Evolutionary conservation across 1,284 basidiomycete genomes (phyloP), one percentile per base, ranked within the genome.

Genomic region (Trametes versicolor): DNA sequence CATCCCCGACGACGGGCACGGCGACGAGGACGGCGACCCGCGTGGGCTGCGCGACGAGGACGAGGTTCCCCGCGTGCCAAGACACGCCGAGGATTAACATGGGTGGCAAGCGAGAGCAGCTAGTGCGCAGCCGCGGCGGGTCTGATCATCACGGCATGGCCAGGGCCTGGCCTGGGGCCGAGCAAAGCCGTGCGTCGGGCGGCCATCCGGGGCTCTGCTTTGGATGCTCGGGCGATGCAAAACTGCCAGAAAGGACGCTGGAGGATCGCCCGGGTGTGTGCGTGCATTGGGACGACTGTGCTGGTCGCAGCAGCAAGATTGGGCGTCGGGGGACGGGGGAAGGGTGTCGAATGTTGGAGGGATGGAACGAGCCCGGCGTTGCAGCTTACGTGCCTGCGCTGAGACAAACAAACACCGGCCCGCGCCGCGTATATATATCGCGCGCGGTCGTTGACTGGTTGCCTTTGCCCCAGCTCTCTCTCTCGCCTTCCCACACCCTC

Each of bases 361-460:
- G 45, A 53, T 49, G 56, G 58, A 39, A 47, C 43, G 34, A 50
- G 62, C 60, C 57, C 48, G 51, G 56, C 36, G 47, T 23, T 37
- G 29, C n/a, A 50, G 62, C 41, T 43, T 52, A 49, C 58, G 63
- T 58, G 65, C 67, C 64, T 67, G 66, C 64, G 64, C 48, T 57
- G 54, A 51, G 49, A 62, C 69, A 71, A 70, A 71, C 60, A 73
- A 70, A 69, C 65, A 68, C 58, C 70, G 72, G 72, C n/a, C 60
- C 27, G 45, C 29, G 50, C 69, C 70, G 72, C 52, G 39, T 52
- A 39, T 65, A 65, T 71, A 72, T 72, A 71, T 58, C 41, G 29
- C 45, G 25, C 52, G 21, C 21, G 27, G 43, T 54, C 53, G 57
- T 62, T 55, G 58, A 51, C 68, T 66, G 53, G 58, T 64, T 60